A percentile compares a stretch with the other conserved stretches of the same genome.
Conservation (phyloP, 2,329 filamentous ascomycete genomes). For the Penicillium sp. region DNA sequence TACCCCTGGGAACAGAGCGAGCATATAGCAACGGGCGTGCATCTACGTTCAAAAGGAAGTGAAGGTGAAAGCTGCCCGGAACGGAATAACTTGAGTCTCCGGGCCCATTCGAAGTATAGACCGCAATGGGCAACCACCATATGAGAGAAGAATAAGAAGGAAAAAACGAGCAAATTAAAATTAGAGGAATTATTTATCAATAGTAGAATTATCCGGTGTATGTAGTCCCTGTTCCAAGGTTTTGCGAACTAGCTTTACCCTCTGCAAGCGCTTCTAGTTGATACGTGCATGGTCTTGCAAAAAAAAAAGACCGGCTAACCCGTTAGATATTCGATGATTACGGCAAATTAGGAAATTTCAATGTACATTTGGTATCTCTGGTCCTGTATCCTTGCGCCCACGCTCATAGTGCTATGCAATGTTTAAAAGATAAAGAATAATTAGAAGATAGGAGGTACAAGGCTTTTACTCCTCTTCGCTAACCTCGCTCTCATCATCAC, state of each 20-base stretch:
- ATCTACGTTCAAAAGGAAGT: neutral
- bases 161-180: too few relatives aligned
- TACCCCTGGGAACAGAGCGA: neutral
- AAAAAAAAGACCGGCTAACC: too few relatives aligned
- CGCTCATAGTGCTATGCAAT: constrained; percentile 16
- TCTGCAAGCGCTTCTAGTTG: too few relatives aligned
- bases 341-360: neutral
- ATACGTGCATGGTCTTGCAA: too few relatives aligned
- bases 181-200: too few relatives aligned
- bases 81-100: constrained; percentile 2
- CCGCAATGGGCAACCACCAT: neutral
- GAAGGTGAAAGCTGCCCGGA: constrained; percentile 6
- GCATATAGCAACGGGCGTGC: neutral
- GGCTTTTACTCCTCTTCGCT: constrained; percentile 61
- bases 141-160: neutral
- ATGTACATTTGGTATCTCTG: constrained; percentile 16
- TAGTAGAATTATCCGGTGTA: too few relatives aligned
- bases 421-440: neutral
- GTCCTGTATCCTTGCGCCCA: constrained; percentile 13
- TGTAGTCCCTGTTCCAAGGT: too few relatives aligned
- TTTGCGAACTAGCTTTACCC: too few relatives aligned
- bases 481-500: constrained; percentile 62
- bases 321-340: neutral
- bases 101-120: neutral
- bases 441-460: neutral